Evolutionary conservation across 1,139 yeast species (phyloP).

Genomic region (Yamadazyma dendronema): DNA sequence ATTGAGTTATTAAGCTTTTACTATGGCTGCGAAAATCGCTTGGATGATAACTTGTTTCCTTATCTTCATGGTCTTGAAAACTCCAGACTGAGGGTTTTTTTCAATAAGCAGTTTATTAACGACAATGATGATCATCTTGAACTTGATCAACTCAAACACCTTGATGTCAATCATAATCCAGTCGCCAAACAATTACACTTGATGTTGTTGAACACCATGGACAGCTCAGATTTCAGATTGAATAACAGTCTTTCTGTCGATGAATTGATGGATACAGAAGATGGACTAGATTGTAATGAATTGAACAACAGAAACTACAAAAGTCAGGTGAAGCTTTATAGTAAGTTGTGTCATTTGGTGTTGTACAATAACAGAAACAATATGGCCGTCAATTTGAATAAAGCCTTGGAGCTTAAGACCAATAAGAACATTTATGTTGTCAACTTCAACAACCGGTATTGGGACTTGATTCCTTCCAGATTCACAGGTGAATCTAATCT

Average conservation of each 20-base stretch:
- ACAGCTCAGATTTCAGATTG: slow-evolving; percentile 10
- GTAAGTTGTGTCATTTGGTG: slow-evolving; percentile 33
- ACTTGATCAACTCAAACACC: slow-evolving; percentile 10
- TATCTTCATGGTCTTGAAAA: slow-evolving; percentile 36
- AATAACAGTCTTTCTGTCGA: slow-evolving; percentile 13
- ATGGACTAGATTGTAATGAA: slow-evolving; percentile 11
- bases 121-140: slow-evolving; percentile 12
- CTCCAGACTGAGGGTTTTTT: slow-evolving; percentile 27
- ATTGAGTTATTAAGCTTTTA: slow-evolving; percentile 25
- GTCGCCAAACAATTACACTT: slow-evolving; percentile 13
- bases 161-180: slow-evolving; percentile 9
- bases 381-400: slow-evolving; percentile 15
- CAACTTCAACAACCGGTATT: slow-evolving; percentile 16
- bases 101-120: slow-evolving; percentile 14
- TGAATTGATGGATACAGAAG: slow-evolving; percentile 9
- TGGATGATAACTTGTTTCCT: slow-evolving; percentile 30
- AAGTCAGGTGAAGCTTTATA: slow-evolving; percentile 31
- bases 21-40: slow-evolving; percentile 20
- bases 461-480: slow-evolving; percentile 17
- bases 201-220: slow-evolving; percentile 14
- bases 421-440: slow-evolving; percentile 17
- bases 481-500: slow-evolving; percentile 18
- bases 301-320: slow-evolving; percentile 33
- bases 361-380: slow-evolving; percentile 26
- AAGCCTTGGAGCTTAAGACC: slow-evolving; percentile 11